phyloP scores from a whole-genome alignment of 768 basidiomycete genomes.

The Fibroporia radiculosa region DNA sequence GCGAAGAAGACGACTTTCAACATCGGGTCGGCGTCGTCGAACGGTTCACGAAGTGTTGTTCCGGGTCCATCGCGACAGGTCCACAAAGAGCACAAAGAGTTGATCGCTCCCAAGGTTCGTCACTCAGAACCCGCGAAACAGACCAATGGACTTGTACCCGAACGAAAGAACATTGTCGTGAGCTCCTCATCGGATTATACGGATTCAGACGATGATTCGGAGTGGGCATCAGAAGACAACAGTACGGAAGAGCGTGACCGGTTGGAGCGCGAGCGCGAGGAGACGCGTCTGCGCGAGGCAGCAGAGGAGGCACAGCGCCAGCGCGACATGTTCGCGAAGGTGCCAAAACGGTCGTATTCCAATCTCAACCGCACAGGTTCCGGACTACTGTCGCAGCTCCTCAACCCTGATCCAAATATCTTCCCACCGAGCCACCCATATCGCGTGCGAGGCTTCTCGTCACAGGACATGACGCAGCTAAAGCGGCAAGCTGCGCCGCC shows the following conservation, averaged over 20 bases:
- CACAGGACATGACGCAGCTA: slow-evolving; percentile 37
- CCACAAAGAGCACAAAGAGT: not conserved
- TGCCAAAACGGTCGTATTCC: slow-evolving; percentile 57
- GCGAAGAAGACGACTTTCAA: slow-evolving; percentile 35
- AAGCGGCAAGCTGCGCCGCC: slow-evolving; percentile 11
- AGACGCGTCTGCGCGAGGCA: slow-evolving; percentile 39
- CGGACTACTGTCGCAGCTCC: slow-evolving; percentile 57
- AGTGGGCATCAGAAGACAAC: slow-evolving; percentile 55
- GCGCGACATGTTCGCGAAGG: slow-evolving; percentile 67
- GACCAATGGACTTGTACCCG: slow-evolving; percentile 5
- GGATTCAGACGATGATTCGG: slow-evolving; percentile 42
- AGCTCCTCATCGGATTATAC: slow-evolving; percentile 43
- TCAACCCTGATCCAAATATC: slow-evolving; percentile 62
- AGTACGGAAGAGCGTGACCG: slow-evolving; percentile 25
- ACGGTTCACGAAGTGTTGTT: slow-evolving; percentile 23
- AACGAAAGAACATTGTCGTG: slow-evolving; percentile 35
- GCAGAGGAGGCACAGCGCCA: slow-evolving; percentile 57
- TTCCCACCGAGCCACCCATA: slow-evolving; percentile 57
- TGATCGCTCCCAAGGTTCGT: not conserved
- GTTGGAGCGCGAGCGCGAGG: slow-evolving; percentile 17
- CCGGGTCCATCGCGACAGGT: slow-evolving; percentile 20
- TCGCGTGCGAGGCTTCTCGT: slow-evolving; percentile 36
- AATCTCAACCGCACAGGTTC: slow-evolving; percentile 45
- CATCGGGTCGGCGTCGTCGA: slow-evolving; percentile 54
- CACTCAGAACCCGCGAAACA: slow-evolving; percentile 3